phyloP scores from a whole-genome alignment of 2,329 filamentous ascomycete genomes.

The Cladorrhinum sp. region DNA sequence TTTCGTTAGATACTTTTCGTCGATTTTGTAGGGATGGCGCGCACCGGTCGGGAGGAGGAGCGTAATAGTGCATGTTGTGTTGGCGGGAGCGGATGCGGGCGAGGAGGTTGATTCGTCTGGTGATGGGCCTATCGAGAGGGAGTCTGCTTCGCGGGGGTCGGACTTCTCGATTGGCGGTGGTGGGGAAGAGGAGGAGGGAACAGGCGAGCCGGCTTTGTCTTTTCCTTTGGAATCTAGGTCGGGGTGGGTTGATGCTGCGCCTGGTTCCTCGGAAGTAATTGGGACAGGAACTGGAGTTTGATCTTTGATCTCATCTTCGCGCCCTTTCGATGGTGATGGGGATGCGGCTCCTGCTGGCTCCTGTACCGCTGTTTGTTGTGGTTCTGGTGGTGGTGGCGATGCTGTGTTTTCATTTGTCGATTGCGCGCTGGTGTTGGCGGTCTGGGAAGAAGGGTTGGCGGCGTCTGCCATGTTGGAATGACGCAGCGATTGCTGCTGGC shows the following conservation, averaged over 20 bases:
- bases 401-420: not conserved
- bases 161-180: conserved; percentile 24
- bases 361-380: conserved; percentile 3
- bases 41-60: conserved; percentile 78
- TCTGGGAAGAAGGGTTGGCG: not conserved
- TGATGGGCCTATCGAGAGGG: conserved; percentile 34
- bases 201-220: conserved; percentile 30
- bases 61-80: conserved; percentile 65
- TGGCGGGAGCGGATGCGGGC: conserved; percentile 5
- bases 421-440: conserved; percentile 1
- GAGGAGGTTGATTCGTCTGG: conserved; percentile 18
- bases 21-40: conserved; percentile 85
- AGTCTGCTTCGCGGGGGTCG: conserved; percentile 28
- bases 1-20: conserved; percentile 79
- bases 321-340: not conserved
- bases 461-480: conserved; percentile 3
- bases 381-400: not conserved
- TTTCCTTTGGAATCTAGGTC: conserved; percentile 25
- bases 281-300: too few relatives aligned
- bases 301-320: conserved; percentile 3
- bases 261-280: conserved; percentile 1
- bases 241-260: conserved; percentile 9
- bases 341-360: conserved; percentile 10
- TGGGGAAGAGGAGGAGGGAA: not conserved
- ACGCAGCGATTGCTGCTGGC: not conserved